Base-by-base conservation (phyloP, 305 asterid species). In the Fraxinus albicans region DNA sequence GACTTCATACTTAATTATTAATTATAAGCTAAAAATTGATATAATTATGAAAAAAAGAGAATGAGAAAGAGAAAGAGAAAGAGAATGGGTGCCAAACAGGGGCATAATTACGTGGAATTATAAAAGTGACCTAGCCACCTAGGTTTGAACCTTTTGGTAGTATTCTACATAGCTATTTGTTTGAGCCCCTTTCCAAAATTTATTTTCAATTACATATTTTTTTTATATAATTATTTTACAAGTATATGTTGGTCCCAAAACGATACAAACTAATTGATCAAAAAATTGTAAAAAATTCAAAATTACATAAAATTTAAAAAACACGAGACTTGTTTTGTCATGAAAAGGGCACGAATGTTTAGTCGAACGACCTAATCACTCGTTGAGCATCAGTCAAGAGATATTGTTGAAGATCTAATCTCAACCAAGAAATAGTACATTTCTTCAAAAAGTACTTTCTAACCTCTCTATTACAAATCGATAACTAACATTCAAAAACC, bases 1-100 rank as follows among this genome's bases (percentile, higher is more conserved):
- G 86, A 77, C 81, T 73, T 83, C 77, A 73, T 25, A 77, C 50
- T 77, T 19, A 0, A 17, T 47, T 15, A 47, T 47, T 47, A 47
- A 47, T 47, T 50, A 50, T 50, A 50, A 15, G 63, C 63, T 53
- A 17, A 53, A 53, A 53, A 17, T 17, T 53, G 23, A 53, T 53
- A 53, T 50, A 50, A 15, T 50, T 50, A 50, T n/a, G n/a, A n/a
- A n/a, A n/a, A n/a, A n/a, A n/a, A n/a, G n/a, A n/a, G n/a, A n/a
- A n/a, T n/a, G n/a, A n/a, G n/a, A n/a, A n/a, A n/a, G n/a, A n/a
- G n/a, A n/a, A n/a, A n/a, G n/a, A n/a, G n/a, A n/a, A n/a, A n/a
- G n/a, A n/a, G n/a, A n/a, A n/a, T n/a, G n/a, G n/a, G n/a, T n/a
- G n/a, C n/a, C n/a, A n/a, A n/a, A n/a, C n/a, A n/a, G n/a, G n/a